A percentile compares a stretch with the other conserved stretches of the same genome.
These are phyloP conservation scores for Heteromeles arbutifolia DNA, from an alignment of 306 rosid genomes.

Conservation along the genomic window DNA sequence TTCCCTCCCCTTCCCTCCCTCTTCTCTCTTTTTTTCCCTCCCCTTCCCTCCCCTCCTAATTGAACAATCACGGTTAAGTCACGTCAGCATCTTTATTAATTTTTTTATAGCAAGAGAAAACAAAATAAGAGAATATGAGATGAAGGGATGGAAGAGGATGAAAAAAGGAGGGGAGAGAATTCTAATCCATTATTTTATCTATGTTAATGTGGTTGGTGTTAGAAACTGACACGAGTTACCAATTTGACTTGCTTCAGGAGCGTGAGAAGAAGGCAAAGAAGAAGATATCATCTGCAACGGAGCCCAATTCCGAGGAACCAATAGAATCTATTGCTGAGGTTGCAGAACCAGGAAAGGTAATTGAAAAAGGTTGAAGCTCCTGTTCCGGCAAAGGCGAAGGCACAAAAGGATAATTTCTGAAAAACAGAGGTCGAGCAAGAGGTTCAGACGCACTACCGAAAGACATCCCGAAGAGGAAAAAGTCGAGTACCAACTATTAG, in stretches of 20 bases:
- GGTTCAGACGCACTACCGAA: conserved; percentile 22
- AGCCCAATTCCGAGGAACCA: conserved; percentile 34
- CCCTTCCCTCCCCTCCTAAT: too few species aligned
- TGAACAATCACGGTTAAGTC: too few species aligned
- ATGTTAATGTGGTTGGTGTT: not conserved
- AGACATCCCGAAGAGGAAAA: conserved; percentile 43
- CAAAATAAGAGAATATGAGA: too few species aligned
- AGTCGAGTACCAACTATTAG: conserved; percentile 51
- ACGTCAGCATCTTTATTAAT: too few species aligned
- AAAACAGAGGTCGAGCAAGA: conserved; percentile 46
- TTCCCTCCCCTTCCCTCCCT: too few species aligned
- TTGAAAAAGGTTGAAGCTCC: conserved; percentile 34
- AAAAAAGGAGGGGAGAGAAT: too few species aligned
- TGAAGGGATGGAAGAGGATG: too few species aligned
- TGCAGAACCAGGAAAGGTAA: conserved; percentile 43
- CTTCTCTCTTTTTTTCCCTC: too few species aligned
- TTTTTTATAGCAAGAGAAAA: too few species aligned
- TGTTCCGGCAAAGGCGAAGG: conserved; percentile 34
- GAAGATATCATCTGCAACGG: conserved; percentile 39
- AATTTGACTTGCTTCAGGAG: conserved; percentile 34
- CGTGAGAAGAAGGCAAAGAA: conserved; percentile 89
- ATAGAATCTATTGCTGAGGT: conserved; percentile 31
- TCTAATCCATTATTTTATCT: not conserved
- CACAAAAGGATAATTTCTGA: conserved; percentile 40
- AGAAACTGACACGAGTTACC: not conserved